Conservation (phyloP, 352 stramenopile genomes). For the Phytophthora uliginosa region DNA sequence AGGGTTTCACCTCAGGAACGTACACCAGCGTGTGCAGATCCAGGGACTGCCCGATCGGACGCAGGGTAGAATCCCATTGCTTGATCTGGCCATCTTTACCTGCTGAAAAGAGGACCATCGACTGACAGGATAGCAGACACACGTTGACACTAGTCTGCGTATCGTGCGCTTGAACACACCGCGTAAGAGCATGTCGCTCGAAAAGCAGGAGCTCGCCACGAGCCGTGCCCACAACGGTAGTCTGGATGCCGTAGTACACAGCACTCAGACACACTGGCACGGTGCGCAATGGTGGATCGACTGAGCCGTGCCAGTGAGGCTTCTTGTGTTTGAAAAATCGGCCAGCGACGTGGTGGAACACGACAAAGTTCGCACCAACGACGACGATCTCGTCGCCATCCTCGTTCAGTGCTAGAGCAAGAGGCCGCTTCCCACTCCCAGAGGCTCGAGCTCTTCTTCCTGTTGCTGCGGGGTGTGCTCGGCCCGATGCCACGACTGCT, state of each 20-base stretch:
- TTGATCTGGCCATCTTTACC: slow-evolving; percentile 81
- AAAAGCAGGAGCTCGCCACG: slow-evolving; percentile 78
- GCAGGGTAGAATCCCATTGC: slow-evolving; percentile 86
- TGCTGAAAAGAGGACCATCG: slow-evolving; percentile 83
- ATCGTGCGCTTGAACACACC: slow-evolving; percentile 71
- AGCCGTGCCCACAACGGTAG: slow-evolving; percentile 70
- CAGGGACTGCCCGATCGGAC: slow-evolving; percentile 72
- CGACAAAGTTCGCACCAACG: slow-evolving; percentile 66
- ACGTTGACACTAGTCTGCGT: slow-evolving; percentile 64
- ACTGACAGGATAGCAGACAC: slow-evolving; percentile 64
- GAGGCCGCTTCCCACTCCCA: slow-evolving; percentile 40
- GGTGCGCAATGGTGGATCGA: slow-evolving; percentile 49
- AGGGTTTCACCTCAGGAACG: slow-evolving; percentile 5
- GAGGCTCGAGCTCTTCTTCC: slow-evolving; percentile 15
- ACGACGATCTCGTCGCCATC: slow-evolving; percentile 78
- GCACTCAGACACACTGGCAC: slow-evolving; percentile 60
- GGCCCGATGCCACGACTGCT: slow-evolving; percentile 64
- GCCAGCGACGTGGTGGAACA: slow-evolving; percentile 67
- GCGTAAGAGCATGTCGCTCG: slow-evolving; percentile 62
- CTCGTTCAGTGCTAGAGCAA: slow-evolving; percentile 75
- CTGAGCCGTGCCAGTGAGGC: slow-evolving; percentile 44
- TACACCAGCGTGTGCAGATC: slow-evolving; percentile 58
- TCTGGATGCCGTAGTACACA: slow-evolving; percentile 66
- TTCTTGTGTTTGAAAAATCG: slow-evolving; percentile 81
- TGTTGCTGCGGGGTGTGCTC: slow-evolving; percentile 41